Percentiles rank a stretch among this genome's conserved stretches.
Evolutionary conservation across 169 alveolate genomes (phyloP).

Genomic region (Cardiosporidium cionae): DNA sequence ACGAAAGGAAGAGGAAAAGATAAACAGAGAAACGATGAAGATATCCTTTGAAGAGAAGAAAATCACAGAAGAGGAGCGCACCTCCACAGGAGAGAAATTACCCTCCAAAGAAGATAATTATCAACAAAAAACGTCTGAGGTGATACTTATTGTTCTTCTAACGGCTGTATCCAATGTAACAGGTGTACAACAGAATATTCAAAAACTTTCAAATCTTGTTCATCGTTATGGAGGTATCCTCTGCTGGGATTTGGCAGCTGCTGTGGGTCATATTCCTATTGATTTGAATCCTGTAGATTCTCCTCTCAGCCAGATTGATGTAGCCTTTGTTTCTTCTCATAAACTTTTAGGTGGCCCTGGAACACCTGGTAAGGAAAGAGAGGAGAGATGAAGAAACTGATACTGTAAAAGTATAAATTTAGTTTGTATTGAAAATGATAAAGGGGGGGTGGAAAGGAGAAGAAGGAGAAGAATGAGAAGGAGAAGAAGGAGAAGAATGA

Average conservation of each 20-base stretch:
- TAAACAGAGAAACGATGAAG: too few species aligned
- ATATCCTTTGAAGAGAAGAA: too few species aligned
- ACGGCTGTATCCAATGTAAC: conserved; percentile 11
- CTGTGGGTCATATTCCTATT: conserved; percentile 1
- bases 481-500: too few species aligned
- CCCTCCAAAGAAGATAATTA: too few species aligned
- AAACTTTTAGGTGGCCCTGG: conserved; percentile 86
- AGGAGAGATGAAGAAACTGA: too few species aligned
- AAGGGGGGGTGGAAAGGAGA: background rate
- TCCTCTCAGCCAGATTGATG: conserved; percentile 58
- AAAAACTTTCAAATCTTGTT: conserved; percentile 7
- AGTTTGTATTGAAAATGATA: too few species aligned
- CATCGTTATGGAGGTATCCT: conserved; percentile 3
- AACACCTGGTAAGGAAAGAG: conserved; percentile 39
- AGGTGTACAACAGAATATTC: background rate
- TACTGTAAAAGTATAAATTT: too few species aligned
- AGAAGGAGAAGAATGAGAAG: too few species aligned
- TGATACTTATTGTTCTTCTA: background rate
- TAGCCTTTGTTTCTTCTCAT: conserved; percentile 81
- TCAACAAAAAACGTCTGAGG: too few species aligned
- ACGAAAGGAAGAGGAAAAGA: background rate
- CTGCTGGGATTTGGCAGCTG: conserved; percentile 23
- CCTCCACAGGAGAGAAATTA: too few species aligned
- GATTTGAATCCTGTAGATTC: conserved; percentile 20
- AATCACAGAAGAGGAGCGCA: too few species aligned